Evolutionary conservation across 306 rosid genomes (phyloP).

Genomic region (Prunus mira): DNA sequence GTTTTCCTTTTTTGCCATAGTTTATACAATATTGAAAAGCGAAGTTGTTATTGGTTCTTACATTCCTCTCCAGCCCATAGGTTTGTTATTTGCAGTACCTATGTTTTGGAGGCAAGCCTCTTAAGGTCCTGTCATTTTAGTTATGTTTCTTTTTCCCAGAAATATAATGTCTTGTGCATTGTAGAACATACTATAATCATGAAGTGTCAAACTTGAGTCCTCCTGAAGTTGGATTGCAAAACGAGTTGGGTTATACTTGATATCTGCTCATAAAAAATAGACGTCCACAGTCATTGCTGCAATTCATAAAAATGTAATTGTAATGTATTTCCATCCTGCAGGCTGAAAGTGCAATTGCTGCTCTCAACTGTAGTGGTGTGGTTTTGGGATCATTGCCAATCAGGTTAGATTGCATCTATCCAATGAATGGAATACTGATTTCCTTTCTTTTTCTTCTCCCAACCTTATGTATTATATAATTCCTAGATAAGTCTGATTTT

Average conservation of each 20-base stretch:
- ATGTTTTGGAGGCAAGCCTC: not conserved
- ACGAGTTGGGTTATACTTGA: not conserved
- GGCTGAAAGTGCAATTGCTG: slow-evolving; percentile 72
- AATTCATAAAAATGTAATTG: not conserved
- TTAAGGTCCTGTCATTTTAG: not conserved
- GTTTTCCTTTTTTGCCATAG: not conserved
- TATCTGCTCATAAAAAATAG: not conserved
- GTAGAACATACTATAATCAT: not conserved
- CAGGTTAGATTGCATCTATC: slow-evolving; percentile 58
- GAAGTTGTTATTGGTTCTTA: not conserved
- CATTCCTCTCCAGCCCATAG: not conserved
- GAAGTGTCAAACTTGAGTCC: not conserved
- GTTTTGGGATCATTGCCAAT: slow-evolving; percentile 91
- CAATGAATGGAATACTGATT: not conserved
- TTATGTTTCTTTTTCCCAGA: not conserved
- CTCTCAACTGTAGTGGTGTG: slow-evolving; percentile 54
- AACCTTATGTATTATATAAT: not conserved
- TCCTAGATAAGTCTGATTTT: not conserved
- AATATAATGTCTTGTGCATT: not conserved
- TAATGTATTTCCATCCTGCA: slow-evolving; percentile 31
- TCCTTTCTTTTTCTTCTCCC: not conserved
- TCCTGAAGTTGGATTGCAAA: slow-evolving; percentile 4
- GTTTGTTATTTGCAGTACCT: not conserved
- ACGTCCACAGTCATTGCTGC: not conserved
- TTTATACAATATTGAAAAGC: not conserved